Percentiles rank a stretch among this genome's conserved stretches.
Evolutionary conservation across 805 yeast species (phyloP).

Genomic region (Metschnikowia similis): DNA sequence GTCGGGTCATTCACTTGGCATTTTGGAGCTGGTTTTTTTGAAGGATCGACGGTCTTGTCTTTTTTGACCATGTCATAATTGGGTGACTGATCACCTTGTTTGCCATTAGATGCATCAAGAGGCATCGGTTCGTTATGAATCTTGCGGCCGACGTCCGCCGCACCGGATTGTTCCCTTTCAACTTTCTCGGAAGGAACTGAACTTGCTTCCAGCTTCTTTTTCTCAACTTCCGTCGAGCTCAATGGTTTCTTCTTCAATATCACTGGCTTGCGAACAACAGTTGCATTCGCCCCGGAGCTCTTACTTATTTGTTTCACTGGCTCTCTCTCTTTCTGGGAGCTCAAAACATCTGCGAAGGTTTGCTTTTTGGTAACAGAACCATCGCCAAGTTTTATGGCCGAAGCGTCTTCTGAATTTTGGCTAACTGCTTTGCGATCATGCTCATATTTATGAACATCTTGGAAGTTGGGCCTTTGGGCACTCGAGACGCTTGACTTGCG

Average conservation of each 20-base stretch:
- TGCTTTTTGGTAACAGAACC: constrained; percentile 17
- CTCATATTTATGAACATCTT: not conserved
- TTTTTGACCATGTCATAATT: not conserved
- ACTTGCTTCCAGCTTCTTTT: not conserved
- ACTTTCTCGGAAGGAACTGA: not conserved
- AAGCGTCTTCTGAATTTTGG: not conserved
- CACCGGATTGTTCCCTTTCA: not conserved
- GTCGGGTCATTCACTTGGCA: not conserved
- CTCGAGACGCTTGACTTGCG: constrained; percentile 1
- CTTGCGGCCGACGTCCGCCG: not conserved
- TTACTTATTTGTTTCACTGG: constrained; percentile 15
- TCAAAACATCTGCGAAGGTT: constrained; percentile 38
- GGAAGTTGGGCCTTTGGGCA: not conserved
- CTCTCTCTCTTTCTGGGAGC: constrained; percentile 20
- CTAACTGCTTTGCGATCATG: not conserved
- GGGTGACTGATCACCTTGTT: not conserved
- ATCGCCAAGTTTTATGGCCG: not conserved
- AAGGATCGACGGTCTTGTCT: not conserved
- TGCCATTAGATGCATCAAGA: not conserved
- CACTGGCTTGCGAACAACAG: constrained; percentile 28
- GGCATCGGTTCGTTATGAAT: not conserved
- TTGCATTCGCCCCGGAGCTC: constrained; percentile 23
- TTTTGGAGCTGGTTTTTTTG: not conserved
- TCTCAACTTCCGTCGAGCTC: not conserved
- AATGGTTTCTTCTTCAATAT: constrained; percentile 34